These are phyloP conservation scores for Uronychia binucleata DNA, from an alignment of 73 alveolate genomes.

Conservation along the genomic window DNA sequence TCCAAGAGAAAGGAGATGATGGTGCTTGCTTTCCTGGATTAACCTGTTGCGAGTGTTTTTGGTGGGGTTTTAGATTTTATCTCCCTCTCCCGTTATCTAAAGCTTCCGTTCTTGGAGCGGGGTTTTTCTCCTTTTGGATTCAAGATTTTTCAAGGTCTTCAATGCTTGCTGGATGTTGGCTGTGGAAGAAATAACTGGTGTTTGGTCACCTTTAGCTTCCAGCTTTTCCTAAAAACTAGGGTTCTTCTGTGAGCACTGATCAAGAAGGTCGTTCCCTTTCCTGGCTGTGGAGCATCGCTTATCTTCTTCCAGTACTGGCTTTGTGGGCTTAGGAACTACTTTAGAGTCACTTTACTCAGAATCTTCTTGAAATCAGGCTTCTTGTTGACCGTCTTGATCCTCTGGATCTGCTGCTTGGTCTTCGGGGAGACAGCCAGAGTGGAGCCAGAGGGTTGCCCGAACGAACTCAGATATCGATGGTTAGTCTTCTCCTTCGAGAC, in stretches of 20 bases:
- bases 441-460: background rate
- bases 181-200: background rate
- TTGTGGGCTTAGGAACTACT: too few species aligned
- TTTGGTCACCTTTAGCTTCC: background rate
- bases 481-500: background rate
- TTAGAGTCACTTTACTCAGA: background rate
- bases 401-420: background rate
- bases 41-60: background rate
- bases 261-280: background rate
- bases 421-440: background rate
- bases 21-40: too few species aligned
- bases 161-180: background rate
- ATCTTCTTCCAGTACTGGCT: too few species aligned
- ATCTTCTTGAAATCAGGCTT: background rate
- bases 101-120: too few species aligned
- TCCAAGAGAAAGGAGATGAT: too few species aligned
- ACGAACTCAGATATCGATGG: background rate
- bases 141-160: background rate
- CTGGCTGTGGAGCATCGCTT: background rate
- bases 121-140: too few species aligned
- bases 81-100: background rate
- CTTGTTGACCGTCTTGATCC: background rate
- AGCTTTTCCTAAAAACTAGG: background rate
- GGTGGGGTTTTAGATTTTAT: background rate
- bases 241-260: background rate